These are phyloP conservation scores for Candida ulmi DNA, from an alignment of 805 yeast genomes.

Conservation along the genomic window DNA sequence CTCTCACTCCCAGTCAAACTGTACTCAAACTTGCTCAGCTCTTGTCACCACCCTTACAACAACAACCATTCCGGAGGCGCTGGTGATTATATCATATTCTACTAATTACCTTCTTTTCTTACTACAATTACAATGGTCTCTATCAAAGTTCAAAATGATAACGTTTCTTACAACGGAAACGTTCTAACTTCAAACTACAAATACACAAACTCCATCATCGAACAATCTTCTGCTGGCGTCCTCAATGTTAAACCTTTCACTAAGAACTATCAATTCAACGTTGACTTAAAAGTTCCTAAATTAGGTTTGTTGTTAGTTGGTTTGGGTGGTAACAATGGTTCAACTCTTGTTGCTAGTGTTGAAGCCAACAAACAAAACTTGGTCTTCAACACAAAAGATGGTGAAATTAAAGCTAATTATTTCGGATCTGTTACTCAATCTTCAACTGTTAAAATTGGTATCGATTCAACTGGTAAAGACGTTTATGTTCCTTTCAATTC, in stretches of 20 bases:
- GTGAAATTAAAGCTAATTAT: constrained; percentile 67
- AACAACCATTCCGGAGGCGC: constrained; percentile 21
- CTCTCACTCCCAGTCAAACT: constrained; percentile 11
- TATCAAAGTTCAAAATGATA: constrained; percentile 48
- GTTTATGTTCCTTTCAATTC: constrained; percentile 90
- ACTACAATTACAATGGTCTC: constrained; percentile 21
- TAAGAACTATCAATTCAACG: constrained; percentile 78
- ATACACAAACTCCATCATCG: constrained; percentile 67
- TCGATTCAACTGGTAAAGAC: constrained; percentile 74
- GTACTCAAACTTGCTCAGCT: constrained; percentile 23
- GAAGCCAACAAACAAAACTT: constrained; percentile 80
- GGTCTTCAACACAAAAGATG: constrained; percentile 77
- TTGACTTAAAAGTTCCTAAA: constrained; percentile 75
- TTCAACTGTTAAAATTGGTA: constrained; percentile 84
- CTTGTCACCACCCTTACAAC: constrained; percentile 25
- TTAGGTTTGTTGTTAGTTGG: constrained; percentile 90
- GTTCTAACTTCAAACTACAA: constrained; percentile 52
- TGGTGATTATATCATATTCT: constrained; percentile 18
- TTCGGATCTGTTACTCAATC: constrained; percentile 94
- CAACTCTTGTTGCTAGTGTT: constrained; percentile 80
- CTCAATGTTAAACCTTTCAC: constrained; percentile 69
- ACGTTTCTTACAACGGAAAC: constrained; percentile 40
- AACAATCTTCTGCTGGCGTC: constrained; percentile 32
- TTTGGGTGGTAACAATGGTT: constrained; percentile 94
- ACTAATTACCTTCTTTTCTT: constrained; percentile 13